Percentiles rank a stretch among this genome's conserved stretches.
phyloP scores from a whole-genome alignment of 805 yeast species.

The Blastobotrys americana region DNA sequence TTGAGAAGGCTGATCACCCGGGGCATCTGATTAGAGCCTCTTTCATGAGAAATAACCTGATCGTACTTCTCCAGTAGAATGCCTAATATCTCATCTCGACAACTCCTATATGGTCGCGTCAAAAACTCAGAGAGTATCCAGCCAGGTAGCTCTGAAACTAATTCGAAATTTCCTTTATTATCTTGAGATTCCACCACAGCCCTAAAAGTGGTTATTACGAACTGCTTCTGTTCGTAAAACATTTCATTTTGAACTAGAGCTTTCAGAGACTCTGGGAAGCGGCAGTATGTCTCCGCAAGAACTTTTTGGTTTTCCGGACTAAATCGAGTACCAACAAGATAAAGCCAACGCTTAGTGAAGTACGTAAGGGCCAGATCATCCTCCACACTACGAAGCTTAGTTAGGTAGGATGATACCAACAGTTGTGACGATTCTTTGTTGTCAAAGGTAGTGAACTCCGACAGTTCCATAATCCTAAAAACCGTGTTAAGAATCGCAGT shows the following conservation, averaged over 20 bases:
- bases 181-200: not conserved
- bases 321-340: not conserved
- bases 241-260: not conserved
- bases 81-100: not conserved
- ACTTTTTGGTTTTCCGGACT: not conserved
- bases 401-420: not conserved
- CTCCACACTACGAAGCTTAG: not conserved
- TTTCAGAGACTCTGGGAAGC: not conserved
- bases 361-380: not conserved
- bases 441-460: not conserved
- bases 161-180: too few relatives aligned
- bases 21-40: too few relatives aligned
- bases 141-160: slow-evolving; percentile 1
- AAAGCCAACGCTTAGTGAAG: not conserved
- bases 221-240: not conserved
- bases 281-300: not conserved
- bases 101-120: slow-evolving; percentile 21
- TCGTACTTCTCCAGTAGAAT: not conserved
- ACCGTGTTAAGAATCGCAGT: not conserved
- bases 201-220: not conserved
- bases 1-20: too few relatives aligned
- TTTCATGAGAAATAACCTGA: too few relatives aligned
- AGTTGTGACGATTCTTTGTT: not conserved
- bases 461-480: not conserved
- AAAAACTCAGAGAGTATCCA: slow-evolving; percentile 29